Conservation (phyloP, 306 rosid species). For the Potentilla sterilis region DNA sequence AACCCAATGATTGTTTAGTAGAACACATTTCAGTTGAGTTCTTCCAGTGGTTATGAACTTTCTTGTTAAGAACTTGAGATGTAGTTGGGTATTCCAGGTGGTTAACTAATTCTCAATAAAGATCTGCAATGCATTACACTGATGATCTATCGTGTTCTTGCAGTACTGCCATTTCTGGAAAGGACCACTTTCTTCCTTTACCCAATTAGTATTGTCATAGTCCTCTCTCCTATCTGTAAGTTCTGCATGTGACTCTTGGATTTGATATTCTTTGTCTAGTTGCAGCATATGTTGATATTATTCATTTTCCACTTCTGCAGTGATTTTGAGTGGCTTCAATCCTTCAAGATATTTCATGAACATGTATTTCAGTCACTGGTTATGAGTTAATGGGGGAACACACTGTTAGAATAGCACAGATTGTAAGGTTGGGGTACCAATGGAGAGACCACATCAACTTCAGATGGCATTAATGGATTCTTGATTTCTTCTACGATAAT, state of each 20-base stretch:
- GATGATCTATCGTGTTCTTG: constrained; percentile 32
- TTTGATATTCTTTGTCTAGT: constrained; percentile 22
- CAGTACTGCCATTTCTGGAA: constrained; percentile 96
- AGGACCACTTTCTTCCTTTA: constrained; percentile 91
- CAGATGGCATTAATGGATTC: constrained; percentile 38
- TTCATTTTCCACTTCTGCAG: constrained; percentile 45
- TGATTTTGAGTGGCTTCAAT: constrained; percentile 93
- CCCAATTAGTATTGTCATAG: constrained; percentile 83
- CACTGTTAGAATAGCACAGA: constrained; percentile 45
- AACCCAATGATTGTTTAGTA: background rate
- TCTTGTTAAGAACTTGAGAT: constrained; percentile 1
- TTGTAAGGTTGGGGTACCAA: constrained; percentile 45
- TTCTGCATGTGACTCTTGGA: constrained; percentile 25
- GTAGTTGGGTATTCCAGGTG: constrained; percentile 5
- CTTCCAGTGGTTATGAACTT: background rate
- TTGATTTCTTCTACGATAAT: constrained; percentile 34
- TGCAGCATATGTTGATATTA: constrained; percentile 24
- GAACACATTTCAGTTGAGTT: background rate
- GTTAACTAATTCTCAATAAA: background rate
- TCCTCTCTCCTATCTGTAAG: constrained; percentile 98
- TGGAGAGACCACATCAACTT: constrained; percentile 31
- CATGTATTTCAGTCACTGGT: constrained; percentile 70
- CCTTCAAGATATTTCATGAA: constrained; percentile 97
- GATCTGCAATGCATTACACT: background rate
- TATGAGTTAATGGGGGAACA: constrained; percentile 44